phyloP scores from a whole-genome alignment of 2,329 filamentous ascomycete species.

The Paraphoma chrysanthemicola region DNA sequence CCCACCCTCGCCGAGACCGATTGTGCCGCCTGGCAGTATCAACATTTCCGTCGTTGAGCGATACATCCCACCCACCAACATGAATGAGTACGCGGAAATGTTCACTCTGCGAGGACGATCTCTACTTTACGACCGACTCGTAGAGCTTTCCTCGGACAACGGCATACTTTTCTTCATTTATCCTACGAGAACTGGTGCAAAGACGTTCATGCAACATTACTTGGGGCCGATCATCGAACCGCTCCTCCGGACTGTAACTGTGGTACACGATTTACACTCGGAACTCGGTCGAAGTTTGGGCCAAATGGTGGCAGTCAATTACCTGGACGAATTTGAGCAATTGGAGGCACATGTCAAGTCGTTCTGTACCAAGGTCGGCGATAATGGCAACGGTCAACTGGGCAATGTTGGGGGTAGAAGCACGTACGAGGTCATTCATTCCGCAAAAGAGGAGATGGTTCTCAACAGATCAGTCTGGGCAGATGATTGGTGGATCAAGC shows the following conservation, averaged over 20 bases:
- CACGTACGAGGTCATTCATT: constrained; percentile 56
- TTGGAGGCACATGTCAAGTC: constrained; percentile 48
- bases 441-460: constrained; percentile 58
- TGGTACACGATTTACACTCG: constrained; percentile 65
- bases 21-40: constrained; percentile 66
- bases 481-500: constrained; percentile 68
- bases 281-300: constrained; percentile 63
- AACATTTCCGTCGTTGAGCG: constrained; percentile 68
- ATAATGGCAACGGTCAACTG: constrained; percentile 35
- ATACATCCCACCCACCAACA: constrained; percentile 68
- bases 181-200: constrained; percentile 64
- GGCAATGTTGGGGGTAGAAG: constrained; percentile 37
- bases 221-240: constrained; percentile 68
- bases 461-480: constrained; percentile 64
- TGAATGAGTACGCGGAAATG: constrained; percentile 65
- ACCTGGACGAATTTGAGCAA: constrained; percentile 62
- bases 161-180: constrained; percentile 69
- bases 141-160: constrained; percentile 63
- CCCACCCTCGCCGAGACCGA: constrained; percentile 61
- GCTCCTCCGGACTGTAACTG: constrained; percentile 64
- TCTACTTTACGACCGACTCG: constrained; percentile 65
- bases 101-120: constrained; percentile 62
- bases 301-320: constrained; percentile 59
- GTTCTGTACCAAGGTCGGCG: constrained; percentile 35
- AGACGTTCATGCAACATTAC: constrained; percentile 66